Conservation (phyloP, 2,329 filamentous ascomycete genomes). For the Pseudogymnoascus verrucosus region DNA sequence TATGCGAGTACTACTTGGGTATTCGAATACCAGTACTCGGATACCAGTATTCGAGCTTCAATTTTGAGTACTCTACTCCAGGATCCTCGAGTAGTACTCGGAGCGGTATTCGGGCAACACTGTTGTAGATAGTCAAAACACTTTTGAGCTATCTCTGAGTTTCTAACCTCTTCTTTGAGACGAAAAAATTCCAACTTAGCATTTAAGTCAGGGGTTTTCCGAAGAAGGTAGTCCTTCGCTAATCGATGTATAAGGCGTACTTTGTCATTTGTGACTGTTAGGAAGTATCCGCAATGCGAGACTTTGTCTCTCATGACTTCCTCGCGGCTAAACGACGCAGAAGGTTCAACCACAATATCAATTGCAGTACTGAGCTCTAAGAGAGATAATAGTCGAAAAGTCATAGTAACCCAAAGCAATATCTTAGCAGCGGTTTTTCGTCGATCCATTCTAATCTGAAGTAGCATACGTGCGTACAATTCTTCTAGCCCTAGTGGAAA, state of each 20-base stretch:
- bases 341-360: constrained; percentile 4
- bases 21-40: too few species aligned
- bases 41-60: too few species aligned
- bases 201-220: too few species aligned
- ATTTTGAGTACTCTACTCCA: too few species aligned
- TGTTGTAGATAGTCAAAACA: too few species aligned
- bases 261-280: constrained; percentile 19
- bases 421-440: constrained; percentile 18
- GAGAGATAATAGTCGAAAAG: constrained; percentile 23
- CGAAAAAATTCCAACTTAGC: too few species aligned
- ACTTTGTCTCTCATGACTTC: constrained; percentile 18
- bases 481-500: constrained; percentile 23
- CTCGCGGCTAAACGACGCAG: constrained; percentile 13
- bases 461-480: constrained; percentile 25
- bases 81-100: too few species aligned
- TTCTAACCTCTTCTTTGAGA: too few species aligned
- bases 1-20: too few species aligned
- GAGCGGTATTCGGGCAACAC: too few species aligned
- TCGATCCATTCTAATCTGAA: constrained; percentile 18
- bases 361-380: constrained; percentile 21
- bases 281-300: constrained; percentile 18
- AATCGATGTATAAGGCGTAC: constrained; percentile 26
- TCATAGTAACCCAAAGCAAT: constrained; percentile 24
- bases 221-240: too few species aligned
- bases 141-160: too few species aligned